Evolutionary conservation across 768 basidiomycete genomes (phyloP), one percentile per base, ranked within the genome.

Genomic region (Russula olivacea): DNA sequence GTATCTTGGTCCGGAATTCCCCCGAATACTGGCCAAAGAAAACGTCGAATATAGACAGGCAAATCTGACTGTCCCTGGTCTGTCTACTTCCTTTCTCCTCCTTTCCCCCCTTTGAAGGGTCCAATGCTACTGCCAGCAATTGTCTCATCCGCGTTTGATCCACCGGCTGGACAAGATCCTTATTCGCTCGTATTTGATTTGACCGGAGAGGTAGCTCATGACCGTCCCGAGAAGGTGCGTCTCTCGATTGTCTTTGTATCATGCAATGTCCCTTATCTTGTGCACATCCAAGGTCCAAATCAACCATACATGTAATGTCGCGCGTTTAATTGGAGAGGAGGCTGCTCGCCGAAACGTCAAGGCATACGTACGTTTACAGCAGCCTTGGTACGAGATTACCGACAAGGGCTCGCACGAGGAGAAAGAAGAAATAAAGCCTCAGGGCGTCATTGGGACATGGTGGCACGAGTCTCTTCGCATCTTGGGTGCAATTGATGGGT

Each of bases 121-220:
- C 59, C 61, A 52, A 58, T 54, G 68, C 73, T 38, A 68, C 57
- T 9, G 15, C 47, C 64, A 92, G 91, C 83, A 41, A 83, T 82
- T 23, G 85, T 94, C 56, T 76, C 83, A 45, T 78, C 85, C 21
- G 78, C 79, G 36, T 93, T 91, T 67, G 86, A 89, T 61, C 87
- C 89, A 10, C 82, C 85, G 1, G 81, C 82, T 63, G 89, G 88
- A 58, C 76, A 82, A 66, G 73, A 79, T n/a, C 79, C 86, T 4
- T 94, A 86, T 73, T 79, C 85, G 61, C 87, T 88, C 73, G 88
- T 93, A 23, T 93, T 93, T 72, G 92, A 94, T 76, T 83, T 87
- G 68, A 88, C 89, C 3, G 92, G 92, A 48, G 91, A 93, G 73
- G 77, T 89, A 61, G 81, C 82, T 59, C 81, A 81, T 68, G 89